Evolutionary conservation across 2,329 filamentous ascomycete species (phyloP), one percentile per base, ranked within the genome.

Genomic region (Calonectria crousiana): DNA sequence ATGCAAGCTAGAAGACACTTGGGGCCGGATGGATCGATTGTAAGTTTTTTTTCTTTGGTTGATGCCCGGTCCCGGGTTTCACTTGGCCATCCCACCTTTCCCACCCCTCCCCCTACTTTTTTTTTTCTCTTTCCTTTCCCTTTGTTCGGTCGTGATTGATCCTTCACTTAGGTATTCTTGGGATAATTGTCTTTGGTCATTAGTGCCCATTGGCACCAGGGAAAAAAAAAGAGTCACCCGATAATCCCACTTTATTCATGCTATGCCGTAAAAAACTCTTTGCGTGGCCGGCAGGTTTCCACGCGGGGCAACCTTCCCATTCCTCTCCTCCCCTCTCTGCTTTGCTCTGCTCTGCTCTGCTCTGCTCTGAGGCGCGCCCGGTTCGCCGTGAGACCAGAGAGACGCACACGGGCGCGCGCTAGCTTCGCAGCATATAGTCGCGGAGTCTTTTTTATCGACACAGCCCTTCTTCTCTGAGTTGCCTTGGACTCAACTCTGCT

Each of bases 401-500:
- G 30, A 32, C 30, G n/a, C n/a, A 34, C 32, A 34, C 32, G 52
- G 28, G 52, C 52, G 56, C 52, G 56, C 56, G 56, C 56, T 62
- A 62, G 56, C 56, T 62, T 62, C 56, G 26, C 34, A 62, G 36
- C 56, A 62, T 62, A 62, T 62, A 62, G 56, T 62, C 56, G 56
- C 38, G 56, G 41, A 62, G 56, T 62, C 36, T 41, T 13, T 41
- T 11, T 34, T 9, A 6, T 47, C n/a, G 56, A 41, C 56, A 62
- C 56, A 62, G 20, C 36, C 18, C 38, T 16, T 8, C 16, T n/a
- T 4, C 5, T 41, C 23, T 41, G 56, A 62, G 56, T 62, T 62
- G 56, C 56, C 56, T 26, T 62, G 34, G 23, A 65, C 60, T 65
- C 60, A 49, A 65, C 60, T 47, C 32, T 47, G 60, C n/a, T 65